Evolutionary conservation across 768 basidiomycete species (phyloP).

Genomic region (Cantharellus cinnabarinus): DNA sequence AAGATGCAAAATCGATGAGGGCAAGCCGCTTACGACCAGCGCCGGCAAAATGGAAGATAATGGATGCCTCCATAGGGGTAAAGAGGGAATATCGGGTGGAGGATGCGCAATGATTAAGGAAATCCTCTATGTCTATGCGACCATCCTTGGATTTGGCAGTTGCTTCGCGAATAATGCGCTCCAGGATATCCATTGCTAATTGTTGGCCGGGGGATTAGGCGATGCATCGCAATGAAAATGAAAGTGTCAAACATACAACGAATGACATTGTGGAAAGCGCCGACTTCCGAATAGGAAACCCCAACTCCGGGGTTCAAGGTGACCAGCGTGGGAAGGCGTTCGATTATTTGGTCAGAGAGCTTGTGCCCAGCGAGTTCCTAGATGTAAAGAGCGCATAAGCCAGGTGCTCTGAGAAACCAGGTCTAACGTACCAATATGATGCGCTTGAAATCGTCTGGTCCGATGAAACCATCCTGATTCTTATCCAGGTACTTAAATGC

Average conservation of each 20-base stretch:
- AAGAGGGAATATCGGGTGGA: constrained; percentile 86
- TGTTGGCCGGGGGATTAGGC: not conserved
- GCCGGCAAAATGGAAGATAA: constrained; percentile 94
- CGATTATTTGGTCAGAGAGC: constrained; percentile 81
- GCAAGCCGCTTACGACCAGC: constrained; percentile 58
- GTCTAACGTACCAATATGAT: constrained; percentile 60
- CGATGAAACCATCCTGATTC: constrained; percentile 85
- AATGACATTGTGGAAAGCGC: constrained; percentile 93
- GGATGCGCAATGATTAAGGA: constrained; percentile 70
- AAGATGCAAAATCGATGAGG: constrained; percentile 75
- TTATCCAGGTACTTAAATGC: constrained; percentile 82
- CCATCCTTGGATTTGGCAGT: constrained; percentile 84
- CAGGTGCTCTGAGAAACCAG: not conserved
- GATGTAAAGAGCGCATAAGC: not conserved
- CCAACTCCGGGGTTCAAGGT: constrained; percentile 72
- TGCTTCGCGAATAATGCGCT: constrained; percentile 67
- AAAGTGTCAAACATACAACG: constrained; percentile 32
- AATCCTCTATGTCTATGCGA: constrained; percentile 88
- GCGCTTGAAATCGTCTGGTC: constrained; percentile 79
- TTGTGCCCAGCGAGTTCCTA: constrained; percentile 96
- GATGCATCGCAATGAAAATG: not conserved
- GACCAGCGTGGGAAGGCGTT: constrained; percentile 79
- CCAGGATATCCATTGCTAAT: not conserved
- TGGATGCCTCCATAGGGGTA: constrained; percentile 95
- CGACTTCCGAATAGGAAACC: constrained; percentile 90